Evolutionary conservation across 176 grass and related monocot species (phyloP).

Genomic region (Bonia amplexicaulis): DNA sequence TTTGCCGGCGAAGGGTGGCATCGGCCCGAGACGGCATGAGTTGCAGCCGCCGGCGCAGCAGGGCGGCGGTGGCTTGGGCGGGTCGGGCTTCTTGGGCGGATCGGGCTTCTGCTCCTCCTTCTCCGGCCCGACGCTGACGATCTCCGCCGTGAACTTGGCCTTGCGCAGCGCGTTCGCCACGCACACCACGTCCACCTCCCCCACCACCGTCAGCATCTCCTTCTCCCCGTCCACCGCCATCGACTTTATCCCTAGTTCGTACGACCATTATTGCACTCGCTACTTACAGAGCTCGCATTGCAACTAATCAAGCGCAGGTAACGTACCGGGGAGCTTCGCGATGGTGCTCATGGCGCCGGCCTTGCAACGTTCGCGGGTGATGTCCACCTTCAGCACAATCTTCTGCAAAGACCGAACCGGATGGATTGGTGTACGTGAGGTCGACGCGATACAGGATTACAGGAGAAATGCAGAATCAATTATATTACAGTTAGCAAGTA

Average conservation of each 20-base stretch:
- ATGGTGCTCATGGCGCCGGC: constrained; percentile 26
- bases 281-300: neutral
- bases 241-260: constrained; percentile 50
- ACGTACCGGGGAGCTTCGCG: constrained; percentile 40
- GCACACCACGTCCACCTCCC: constrained; percentile 48
- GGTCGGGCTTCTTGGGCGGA: neutral
- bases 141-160: constrained; percentile 18
- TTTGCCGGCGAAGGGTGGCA: neutral
- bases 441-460: neutral
- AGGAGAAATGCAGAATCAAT: neutral
- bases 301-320: neutral
- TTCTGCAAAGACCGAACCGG: constrained; percentile 32
- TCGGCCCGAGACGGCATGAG: neutral
- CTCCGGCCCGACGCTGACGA: constrained; percentile 61
- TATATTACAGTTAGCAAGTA: too few species aligned
- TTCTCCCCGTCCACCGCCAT: constrained; percentile 49
- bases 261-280: neutral
- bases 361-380: constrained; percentile 44
- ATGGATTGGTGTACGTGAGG: neutral
- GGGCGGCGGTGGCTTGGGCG: constrained; percentile 18
- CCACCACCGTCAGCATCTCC: constrained; percentile 51
- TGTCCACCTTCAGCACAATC: constrained; percentile 62
- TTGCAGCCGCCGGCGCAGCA: constrained; percentile 5
- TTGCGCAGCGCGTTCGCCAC: constrained; percentile 42
- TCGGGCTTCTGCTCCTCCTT: constrained; percentile 32